These are phyloP conservation scores for Paecilomyces sp. DNA, from an alignment of 2,329 filamentous ascomycete genomes.

Conservation along the genomic window DNA sequence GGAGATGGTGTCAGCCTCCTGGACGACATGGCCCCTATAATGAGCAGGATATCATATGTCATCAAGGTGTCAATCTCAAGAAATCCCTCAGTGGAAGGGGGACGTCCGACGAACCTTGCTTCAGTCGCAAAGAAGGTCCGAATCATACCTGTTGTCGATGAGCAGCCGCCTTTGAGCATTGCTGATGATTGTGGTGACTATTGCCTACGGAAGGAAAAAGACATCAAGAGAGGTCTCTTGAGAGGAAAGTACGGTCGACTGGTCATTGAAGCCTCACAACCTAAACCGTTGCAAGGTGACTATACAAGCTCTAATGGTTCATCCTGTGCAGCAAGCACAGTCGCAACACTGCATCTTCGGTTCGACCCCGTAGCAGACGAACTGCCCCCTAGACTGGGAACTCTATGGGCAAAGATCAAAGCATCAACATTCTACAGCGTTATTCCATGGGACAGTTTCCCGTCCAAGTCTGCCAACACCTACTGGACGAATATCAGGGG, in stretches of 20 bases:
- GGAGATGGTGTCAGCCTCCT: slow-evolving; percentile 43
- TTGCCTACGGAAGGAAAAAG: slow-evolving; percentile 51
- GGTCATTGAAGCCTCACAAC: slow-evolving; percentile 51
- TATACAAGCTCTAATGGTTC: slow-evolving; percentile 21
- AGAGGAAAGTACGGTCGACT: slow-evolving; percentile 51
- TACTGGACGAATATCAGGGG: slow-evolving; percentile 41
- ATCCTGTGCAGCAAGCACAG: slow-evolving; percentile 42
- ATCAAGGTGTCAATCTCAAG: slow-evolving; percentile 44
- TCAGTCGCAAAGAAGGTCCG: slow-evolving; percentile 50
- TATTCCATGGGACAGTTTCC: slow-evolving; percentile 44
- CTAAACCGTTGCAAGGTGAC: slow-evolving; percentile 47
- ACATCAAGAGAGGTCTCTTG: slow-evolving; percentile 55
- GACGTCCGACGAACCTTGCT: slow-evolving; percentile 36
- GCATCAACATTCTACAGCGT: slow-evolving; percentile 52
- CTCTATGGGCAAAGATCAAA: slow-evolving; percentile 48
- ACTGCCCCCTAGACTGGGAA: slow-evolving; percentile 47
- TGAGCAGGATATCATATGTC: slow-evolving; percentile 54
- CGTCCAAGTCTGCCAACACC: slow-evolving; percentile 34
- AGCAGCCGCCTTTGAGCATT: slow-evolving; percentile 52
- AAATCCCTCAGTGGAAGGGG: slow-evolving; percentile 26
- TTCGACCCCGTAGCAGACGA: slow-evolving; percentile 52
- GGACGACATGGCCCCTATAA: slow-evolving; percentile 57
- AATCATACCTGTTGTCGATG: slow-evolving; percentile 52
- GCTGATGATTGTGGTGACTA: slow-evolving; percentile 43
- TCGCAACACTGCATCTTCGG: slow-evolving; percentile 50